Base-by-base conservation (phyloP, 2,329 filamentous ascomycete species). In the Aspergillus ibericus region DNA sequence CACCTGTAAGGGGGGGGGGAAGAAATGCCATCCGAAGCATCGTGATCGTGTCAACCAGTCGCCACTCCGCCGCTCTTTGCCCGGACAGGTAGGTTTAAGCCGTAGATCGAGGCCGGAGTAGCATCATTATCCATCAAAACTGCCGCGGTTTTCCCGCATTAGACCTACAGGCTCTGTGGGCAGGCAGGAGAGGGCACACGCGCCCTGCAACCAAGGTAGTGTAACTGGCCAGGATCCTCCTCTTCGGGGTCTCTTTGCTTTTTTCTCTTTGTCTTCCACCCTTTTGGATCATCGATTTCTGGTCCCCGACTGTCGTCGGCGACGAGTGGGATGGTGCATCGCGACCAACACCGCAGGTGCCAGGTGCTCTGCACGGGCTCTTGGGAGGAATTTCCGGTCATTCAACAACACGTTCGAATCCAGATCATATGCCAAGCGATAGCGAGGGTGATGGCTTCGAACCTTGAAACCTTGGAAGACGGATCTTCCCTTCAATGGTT, bases 11-110 rank as follows among this genome's bases (percentile, higher is more conserved):
- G 46, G 27, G 56, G 34, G 16, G 7, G n/a, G 15, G 46, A 7
- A 12, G 38, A 44, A 18, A 46, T 51, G 50, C 50, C 50, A 59
- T 44, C 13, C 13, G n/a, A 44, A 44, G 16, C 42, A 22, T 38
- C 38, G 22, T 42, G 53, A 42, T 48, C 53, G 36, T 29, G 53
- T 50, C 25, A 49, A 35, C 42, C 32, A 20, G 29, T 25, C 29
- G 53, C 40, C 50, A 25, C 38, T 51, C 55, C 49, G 54, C 36
- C 52, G 44, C 46, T 59, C 54, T 53, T 62, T 59, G 55, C 60
- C 54, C 12, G 52, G 54, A 52, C 34, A 35, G 49, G 59, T 34
- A 59, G 32, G 32, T 52, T 34, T 18, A 8, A 18, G 40, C 9
- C 40, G 42, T 48, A 16, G 22, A 42, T 42, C 38, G 5, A 18